phyloP scores from a whole-genome alignment of 2,329 filamentous ascomycete species.

The Aschersonia sp. region DNA sequence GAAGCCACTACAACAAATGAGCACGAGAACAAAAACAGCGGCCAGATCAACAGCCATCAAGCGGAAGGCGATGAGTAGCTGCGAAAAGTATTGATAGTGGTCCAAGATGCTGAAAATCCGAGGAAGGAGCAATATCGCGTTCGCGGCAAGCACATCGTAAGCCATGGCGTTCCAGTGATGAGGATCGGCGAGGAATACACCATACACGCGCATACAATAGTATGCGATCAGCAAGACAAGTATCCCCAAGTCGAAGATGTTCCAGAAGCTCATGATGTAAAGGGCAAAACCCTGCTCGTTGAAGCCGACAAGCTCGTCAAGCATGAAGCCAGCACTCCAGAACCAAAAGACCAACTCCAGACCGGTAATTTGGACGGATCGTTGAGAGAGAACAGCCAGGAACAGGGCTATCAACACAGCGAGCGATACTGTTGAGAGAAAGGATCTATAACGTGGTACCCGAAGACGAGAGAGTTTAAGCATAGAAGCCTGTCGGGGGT shows the following conservation, averaged over 20 bases:
- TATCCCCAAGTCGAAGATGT: slow-evolving; percentile 86
- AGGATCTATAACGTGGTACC: slow-evolving; percentile 81
- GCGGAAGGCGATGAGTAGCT: slow-evolving; percentile 83
- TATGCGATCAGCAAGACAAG: slow-evolving; percentile 74
- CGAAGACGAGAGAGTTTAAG: slow-evolving; percentile 85
- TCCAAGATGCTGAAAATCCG: slow-evolving; percentile 87
- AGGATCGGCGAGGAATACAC: slow-evolving; percentile 67
- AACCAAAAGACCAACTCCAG: slow-evolving; percentile 92
- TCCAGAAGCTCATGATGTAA: slow-evolving; percentile 98
- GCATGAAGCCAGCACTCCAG: slow-evolving; percentile 94
- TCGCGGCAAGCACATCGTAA: slow-evolving; percentile 87
- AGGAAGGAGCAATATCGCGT: slow-evolving; percentile 78
- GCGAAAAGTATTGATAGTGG: slow-evolving; percentile 92
- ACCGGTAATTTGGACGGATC: slow-evolving; percentile 67
- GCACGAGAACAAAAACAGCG: slow-evolving; percentile 69
- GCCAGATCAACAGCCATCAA: slow-evolving; percentile 86
- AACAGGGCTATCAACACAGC: slow-evolving; percentile 76
- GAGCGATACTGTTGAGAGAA: slow-evolving; percentile 78
- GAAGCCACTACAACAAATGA: slow-evolving; percentile 86
- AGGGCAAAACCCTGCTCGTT: slow-evolving; percentile 93
- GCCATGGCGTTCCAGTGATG: slow-evolving; percentile 68
- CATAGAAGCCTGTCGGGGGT: slow-evolving; percentile 76
- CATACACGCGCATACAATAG: slow-evolving; percentile 79
- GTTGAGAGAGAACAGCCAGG: slow-evolving; percentile 62
- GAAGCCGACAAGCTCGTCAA: slow-evolving; percentile 90